phyloP scores from a whole-genome alignment of 2,329 filamentous ascomycete species.

The Boeremia exigua region DNA sequence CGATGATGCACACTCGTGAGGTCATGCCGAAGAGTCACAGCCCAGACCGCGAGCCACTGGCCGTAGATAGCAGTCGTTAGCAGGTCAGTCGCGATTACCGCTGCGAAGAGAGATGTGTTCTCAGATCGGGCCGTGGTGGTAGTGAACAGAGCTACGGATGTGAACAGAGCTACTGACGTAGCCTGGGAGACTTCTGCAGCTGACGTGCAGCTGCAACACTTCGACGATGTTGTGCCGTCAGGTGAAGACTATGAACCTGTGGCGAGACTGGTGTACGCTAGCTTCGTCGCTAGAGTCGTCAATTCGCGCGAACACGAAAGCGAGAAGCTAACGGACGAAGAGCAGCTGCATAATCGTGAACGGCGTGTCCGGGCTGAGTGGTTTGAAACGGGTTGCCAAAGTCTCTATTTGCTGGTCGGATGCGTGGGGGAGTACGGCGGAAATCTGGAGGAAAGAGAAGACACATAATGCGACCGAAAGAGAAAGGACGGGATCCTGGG shows the following conservation, averaged over 20 bases:
- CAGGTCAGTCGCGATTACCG: neutral
- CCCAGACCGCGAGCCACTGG: neutral
- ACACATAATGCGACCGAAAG: neutral
- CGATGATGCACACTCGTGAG: neutral
- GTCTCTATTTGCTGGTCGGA: neutral
- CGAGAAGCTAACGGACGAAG: neutral
- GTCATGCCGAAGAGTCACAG: neutral
- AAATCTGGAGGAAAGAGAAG: neutral
- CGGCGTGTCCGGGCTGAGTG: neutral
- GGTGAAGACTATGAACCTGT: neutral
- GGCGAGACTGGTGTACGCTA: slow-evolving; percentile 1
- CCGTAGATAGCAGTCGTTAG: neutral
- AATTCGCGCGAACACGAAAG: neutral
- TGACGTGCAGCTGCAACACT: slow-evolving; percentile 12
- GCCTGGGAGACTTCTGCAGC: slow-evolving; percentile 8
- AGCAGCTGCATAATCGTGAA: neutral
- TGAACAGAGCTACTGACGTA: slow-evolving; percentile 6
- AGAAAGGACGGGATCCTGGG: neutral
- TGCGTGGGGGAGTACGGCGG: neutral
- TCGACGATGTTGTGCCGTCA: slow-evolving; percentile 2
- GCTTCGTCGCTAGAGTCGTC: neutral
- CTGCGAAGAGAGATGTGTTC: neutral
- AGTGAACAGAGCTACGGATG: neutral
- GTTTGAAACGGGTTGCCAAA: slow-evolving; percentile 1
- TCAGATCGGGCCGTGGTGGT: slow-evolving; percentile 9